A percentile compares a stretch with the other conserved stretches of the same genome.
phyloP scores from a whole-genome alignment of 2,329 filamentous ascomycete species.

The Pezicula neosporulosa region DNA sequence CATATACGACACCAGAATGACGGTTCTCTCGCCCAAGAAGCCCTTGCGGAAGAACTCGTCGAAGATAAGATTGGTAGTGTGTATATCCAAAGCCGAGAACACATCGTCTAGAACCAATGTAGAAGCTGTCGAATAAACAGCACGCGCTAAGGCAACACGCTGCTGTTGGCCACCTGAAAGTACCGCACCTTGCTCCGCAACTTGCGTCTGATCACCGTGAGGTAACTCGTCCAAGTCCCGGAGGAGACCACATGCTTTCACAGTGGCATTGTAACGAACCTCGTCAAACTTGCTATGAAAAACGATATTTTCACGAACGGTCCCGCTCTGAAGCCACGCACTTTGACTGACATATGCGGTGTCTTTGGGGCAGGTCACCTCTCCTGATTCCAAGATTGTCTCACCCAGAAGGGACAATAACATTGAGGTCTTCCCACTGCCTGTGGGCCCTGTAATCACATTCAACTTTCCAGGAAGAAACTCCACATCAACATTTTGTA shows the following conservation, averaged over 20 bases:
- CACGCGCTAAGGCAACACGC: conserved; percentile 34
- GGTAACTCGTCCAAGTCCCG: conserved; percentile 14
- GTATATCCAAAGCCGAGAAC: conserved; percentile 15
- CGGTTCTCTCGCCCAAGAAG: conserved; percentile 1
- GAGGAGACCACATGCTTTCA: conserved; percentile 15
- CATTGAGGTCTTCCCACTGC: conserved; percentile 30
- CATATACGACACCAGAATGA: neutral
- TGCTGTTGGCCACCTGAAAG: conserved; percentile 8
- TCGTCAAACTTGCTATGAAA: conserved; percentile 22
- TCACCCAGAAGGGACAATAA: conserved; percentile 30
- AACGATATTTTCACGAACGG: conserved; percentile 34
- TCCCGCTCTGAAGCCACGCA: conserved; percentile 38
- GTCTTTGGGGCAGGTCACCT: conserved; percentile 10
- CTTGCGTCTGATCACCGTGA: conserved; percentile 13
- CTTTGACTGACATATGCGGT: conserved; percentile 38
- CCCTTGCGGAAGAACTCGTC: conserved; percentile 1
- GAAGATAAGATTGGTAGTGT: conserved; percentile 11
- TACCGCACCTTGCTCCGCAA: conserved; percentile 11
- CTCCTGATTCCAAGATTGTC: conserved; percentile 21
- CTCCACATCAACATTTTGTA: neutral
- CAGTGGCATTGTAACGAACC: conserved; percentile 17
- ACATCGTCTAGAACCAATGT: conserved; percentile 17
- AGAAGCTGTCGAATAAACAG: conserved; percentile 11
- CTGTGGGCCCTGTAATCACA: conserved; percentile 20
- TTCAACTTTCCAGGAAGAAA: neutral